Conservation (phyloP, 768 basidiomycete genomes). For the Kwoniella heveanensis region DNA sequence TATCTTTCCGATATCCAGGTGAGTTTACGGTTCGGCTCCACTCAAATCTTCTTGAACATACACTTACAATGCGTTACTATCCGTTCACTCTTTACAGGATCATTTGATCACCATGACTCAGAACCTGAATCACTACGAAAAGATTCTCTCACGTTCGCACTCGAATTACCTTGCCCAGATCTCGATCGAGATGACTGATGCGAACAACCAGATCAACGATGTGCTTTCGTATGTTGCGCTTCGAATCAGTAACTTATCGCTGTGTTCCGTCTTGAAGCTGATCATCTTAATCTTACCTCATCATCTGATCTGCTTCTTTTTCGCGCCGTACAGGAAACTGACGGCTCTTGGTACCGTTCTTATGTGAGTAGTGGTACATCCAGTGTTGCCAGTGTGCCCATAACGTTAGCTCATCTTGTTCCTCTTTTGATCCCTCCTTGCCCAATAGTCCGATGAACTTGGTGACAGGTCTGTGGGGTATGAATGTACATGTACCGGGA, state of each 20-base stretch:
- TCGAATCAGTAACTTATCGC: no score
- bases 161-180: constrained; percentile 99
- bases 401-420: background rate
- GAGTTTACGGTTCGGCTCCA: constrained; percentile 8
- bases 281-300: background rate
- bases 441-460: constrained; percentile 64
- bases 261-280: background rate
- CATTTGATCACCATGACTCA: constrained; percentile 99
- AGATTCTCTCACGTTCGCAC: constrained; percentile 96
- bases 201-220: constrained; percentile 99
- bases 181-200: constrained; percentile 99
- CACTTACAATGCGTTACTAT: background rate
- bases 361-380: no score
- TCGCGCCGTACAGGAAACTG: constrained; percentile 63
- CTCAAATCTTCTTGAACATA: background rate
- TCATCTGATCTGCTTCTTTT: background rate
- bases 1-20: constrained; percentile 94
- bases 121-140: constrained; percentile 99
- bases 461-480: constrained; percentile 95
- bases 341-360: constrained; percentile 97
- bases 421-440: background rate
- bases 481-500: constrained; percentile 93
- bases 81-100: constrained; percentile 61
- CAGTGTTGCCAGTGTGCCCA: no score
- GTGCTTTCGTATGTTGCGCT: constrained; percentile 68